Evolutionary conservation across 768 basidiomycete species (phyloP), one percentile per base, ranked within the genome.

Genomic region (Clitopilus passeckerianus): DNA sequence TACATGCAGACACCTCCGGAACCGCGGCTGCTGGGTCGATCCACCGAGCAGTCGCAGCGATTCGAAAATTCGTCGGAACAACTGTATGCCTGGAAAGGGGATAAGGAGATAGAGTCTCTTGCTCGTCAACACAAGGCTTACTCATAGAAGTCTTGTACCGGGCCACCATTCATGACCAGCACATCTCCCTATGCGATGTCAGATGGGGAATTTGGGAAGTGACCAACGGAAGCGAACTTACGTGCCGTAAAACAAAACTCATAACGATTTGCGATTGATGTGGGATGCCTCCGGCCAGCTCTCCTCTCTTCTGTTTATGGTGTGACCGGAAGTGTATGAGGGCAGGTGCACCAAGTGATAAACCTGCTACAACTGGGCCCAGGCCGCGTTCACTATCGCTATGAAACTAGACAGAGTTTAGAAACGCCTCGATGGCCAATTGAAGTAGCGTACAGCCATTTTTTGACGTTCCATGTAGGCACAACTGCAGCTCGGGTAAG

Each of bases 391-490:
- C 91, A 57, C 80, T 81, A 64, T 93, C 91, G 61, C 87, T 91
- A 64, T 93, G 91, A 67, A 90, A 92, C 89, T 91, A 57, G 23
- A 12, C 15, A 30, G 59, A 1, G 9, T 33, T 22, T 54, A 61
- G 34, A 61, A n/a, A 12, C 50, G 23, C 43, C 24, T 27, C 9
- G n/a, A 57, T 16, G 34, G 60, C 30, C 34, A 33, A 59, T 54
- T 5, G n/a, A 34, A 23, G 34, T 14, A 15, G 71, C 82, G 66
- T 67, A 91, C 91, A 54, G 89, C 82, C 91, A 93, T 93, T 68
- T 80, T 89, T 70, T 93, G 91, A 59, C 83, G 79, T 66, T 90
- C 88, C 89, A 93, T 91, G 65, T 93, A 93, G 1, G 89, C 91
- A 52, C 87, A 89, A 60, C 86, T 86, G 50, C 12, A 57, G 33